Evolutionary conservation across 2,329 filamentous ascomycete species (phyloP).

Genomic region (Fonsecaea monophora): DNA sequence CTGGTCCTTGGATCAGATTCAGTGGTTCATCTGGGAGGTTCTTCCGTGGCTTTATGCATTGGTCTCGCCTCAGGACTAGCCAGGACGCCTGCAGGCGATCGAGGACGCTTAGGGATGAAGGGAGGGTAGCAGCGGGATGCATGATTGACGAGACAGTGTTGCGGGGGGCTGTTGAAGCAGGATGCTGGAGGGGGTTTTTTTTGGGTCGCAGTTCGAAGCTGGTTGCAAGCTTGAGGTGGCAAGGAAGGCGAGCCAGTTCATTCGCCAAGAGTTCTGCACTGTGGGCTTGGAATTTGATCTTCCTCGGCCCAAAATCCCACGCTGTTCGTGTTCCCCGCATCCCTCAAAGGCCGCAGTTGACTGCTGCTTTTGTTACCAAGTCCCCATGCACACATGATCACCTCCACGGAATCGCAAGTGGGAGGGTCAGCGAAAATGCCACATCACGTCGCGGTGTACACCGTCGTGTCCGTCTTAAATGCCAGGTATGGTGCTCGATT

Average conservation of each 20-base stretch:
- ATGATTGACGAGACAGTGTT: not conserved
- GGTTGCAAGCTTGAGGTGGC: no score
- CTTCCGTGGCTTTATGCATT: not conserved
- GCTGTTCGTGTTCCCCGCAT: not conserved
- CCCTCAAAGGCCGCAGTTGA: not conserved
- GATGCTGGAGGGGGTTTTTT: not conserved
- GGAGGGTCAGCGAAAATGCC: not conserved
- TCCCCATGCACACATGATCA: not conserved
- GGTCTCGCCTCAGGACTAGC: not conserved
- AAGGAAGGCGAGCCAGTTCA: no score
- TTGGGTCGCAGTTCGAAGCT: not conserved
- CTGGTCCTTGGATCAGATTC: not conserved
- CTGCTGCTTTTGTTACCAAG: not conserved
- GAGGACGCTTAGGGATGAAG: not conserved
- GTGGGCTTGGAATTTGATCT: not conserved
- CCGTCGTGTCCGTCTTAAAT: not conserved
- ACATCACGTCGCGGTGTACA: not conserved
- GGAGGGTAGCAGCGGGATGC: not conserved
- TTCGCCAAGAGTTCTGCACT: no score
- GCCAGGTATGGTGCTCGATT: not conserved
- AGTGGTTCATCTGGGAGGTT: not conserved
- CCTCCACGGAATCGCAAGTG: not conserved
- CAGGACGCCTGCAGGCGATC: not conserved
- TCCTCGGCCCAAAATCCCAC: not conserved
- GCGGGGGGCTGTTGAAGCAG: not conserved